Evolutionary conservation across 345 rosid genomes (phyloP), one percentile per base, ranked within the genome.

Genomic region (Sonneratia caseolaris): DNA sequence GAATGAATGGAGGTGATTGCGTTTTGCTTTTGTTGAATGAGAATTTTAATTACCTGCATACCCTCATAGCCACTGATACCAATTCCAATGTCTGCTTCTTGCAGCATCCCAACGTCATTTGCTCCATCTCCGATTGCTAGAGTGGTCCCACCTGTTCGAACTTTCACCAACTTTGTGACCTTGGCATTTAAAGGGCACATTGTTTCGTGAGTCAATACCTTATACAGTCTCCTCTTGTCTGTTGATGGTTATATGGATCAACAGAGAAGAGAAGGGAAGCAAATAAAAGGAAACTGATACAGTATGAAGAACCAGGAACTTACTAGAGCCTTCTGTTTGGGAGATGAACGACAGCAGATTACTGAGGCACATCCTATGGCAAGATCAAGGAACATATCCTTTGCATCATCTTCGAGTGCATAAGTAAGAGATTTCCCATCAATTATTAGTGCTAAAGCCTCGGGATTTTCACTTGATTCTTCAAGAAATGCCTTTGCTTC

Each of bases 71-170:
- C 99, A 49, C 99, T 95, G 79, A 95, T 95, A 74, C 99, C 97
- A 37, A 92, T 82, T 36, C 99, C 97, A 0, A 95, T 95, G 72
- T 95, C 97, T 1, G 97, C 97, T 84, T 95, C 99, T 85, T 95
- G 99, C 74, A 95, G 99, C 99, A 95, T 95, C 38, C 99, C 99
- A 0, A 95, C 99, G 80, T 94, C 99, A 57, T 95, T 95, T 61
- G 97, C 99, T 32, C 99, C 97, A 82, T 95, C 99, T 42, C 99
- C 99, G 57, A 95, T 84, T 3, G 88, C 97, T 74, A 95, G 79
- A 51, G 96, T 92, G 84, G 99, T 90, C 66, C 82, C 86, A n/a
- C 93, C 93, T 0, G 90, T 87, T 83, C 84, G 89, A 49, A 51
- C 76, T 80, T 95, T 95, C n/a, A 95, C 97, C 78, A 95, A 79